Conservation (phyloP, 768 basidiomycete species). For the Crepidotus variabilis region DNA sequence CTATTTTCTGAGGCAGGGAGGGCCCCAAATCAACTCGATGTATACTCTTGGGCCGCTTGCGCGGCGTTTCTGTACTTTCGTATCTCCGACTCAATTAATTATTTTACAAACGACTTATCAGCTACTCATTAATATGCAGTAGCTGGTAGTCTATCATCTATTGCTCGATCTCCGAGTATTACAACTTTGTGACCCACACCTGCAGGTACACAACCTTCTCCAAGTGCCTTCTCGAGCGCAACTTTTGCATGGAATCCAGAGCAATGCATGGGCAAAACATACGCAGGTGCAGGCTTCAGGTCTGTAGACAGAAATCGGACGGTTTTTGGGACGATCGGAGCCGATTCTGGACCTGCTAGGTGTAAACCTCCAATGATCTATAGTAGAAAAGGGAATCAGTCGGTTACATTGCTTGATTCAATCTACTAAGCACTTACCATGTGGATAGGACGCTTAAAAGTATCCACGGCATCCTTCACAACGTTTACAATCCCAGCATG, state of each 20-base stretch:
- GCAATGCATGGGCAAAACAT: conserved; percentile 83
- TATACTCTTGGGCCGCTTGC: background rate
- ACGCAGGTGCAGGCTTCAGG: conserved; percentile 60
- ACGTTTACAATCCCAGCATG: conserved; percentile 90
- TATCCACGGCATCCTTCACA: conserved; percentile 60
- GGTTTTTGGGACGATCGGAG: conserved; percentile 61
- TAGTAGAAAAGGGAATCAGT: background rate
- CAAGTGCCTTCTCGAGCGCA: conserved; percentile 64
- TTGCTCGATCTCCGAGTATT: conserved; percentile 42
- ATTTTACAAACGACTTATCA: background rate
- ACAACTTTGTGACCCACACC: conserved; percentile 70
- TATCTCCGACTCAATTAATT: background rate
- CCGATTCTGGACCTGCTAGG: conserved; percentile 68
- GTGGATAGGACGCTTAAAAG: conserved; percentile 65
- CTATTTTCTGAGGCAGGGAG: background rate
- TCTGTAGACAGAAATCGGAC: conserved; percentile 64
- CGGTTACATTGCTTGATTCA: background rate
- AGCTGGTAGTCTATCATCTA: conserved; percentile 35
- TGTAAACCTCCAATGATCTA: conserved; percentile 82
- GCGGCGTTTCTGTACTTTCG: background rate
- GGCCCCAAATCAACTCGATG: background rate
- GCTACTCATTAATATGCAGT: conserved; percentile 20
- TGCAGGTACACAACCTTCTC: conserved; percentile 74
- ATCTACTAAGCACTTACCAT: conserved; percentile 45
- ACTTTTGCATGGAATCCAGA: conserved; percentile 76